Percentiles rank a stretch among this genome's conserved stretches.
These are phyloP conservation scores for Mrakia blollopis DNA, from an alignment of 768 basidiomycete genomes.

Conservation along the genomic window DNA sequence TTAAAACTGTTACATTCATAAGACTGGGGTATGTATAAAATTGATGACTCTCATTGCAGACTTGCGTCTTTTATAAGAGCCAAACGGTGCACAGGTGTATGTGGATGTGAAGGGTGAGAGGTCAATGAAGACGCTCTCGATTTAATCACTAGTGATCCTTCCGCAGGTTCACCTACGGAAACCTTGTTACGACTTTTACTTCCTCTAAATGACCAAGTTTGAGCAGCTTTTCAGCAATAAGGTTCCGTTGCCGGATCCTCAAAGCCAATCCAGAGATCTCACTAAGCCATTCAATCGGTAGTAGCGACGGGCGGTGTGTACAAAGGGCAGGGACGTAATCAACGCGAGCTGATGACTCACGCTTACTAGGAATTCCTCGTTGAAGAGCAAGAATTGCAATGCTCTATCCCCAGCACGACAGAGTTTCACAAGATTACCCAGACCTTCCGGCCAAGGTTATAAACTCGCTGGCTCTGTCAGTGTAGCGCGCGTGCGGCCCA, in stretches of 20 bases:
- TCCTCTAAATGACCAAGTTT: no score
- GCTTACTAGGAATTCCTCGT: constrained; percentile 61
- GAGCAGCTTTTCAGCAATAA: constrained; percentile 54
- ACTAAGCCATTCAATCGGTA: constrained; percentile 88
- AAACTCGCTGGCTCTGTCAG: constrained; percentile 83
- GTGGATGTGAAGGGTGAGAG: no score
- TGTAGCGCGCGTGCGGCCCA: constrained; percentile 76
- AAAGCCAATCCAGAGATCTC: constrained; percentile 75
- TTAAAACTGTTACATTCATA: no score
- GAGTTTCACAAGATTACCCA: constrained; percentile 74
- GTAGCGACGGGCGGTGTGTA: constrained; percentile 86
- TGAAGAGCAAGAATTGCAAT: constrained; percentile 90
- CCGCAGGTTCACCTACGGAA: no score
- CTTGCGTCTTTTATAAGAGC: no score
- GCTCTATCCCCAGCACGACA: constrained; percentile 80
- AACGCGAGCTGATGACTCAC: constrained; percentile 82
- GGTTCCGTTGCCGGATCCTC: constrained; percentile 55
- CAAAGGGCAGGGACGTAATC: constrained; percentile 88
- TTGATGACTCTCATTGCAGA: no score
- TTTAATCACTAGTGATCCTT: no score
- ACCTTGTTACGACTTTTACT: no score
- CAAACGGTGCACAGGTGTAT: no score
- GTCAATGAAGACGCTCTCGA: no score
- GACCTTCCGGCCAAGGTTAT: constrained; percentile 67
- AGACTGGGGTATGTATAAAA: no score